Conservation (phyloP, 225 moss, liverwort and hornwort species). For the Polytrichum formosum region DNA sequence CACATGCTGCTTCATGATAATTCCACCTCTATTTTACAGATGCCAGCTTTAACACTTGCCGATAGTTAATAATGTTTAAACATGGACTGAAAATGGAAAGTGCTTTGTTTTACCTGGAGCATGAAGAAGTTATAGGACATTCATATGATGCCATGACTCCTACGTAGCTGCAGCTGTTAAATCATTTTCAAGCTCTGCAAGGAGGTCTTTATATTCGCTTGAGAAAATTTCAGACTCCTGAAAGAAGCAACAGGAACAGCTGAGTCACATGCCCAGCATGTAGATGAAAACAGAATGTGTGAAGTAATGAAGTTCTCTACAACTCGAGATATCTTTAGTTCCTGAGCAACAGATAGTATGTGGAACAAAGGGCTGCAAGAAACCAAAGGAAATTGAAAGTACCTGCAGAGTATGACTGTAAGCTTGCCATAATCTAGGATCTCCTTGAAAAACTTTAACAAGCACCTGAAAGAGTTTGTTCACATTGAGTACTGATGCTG, state of each 20-base stretch:
- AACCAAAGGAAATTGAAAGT: constrained; percentile 1
- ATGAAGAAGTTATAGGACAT: too few relatives aligned
- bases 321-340: not conserved
- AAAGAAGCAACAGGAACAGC: not conserved
- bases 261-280: not conserved
- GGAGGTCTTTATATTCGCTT: constrained; percentile 72
- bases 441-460: constrained; percentile 79
- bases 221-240: constrained; percentile 69
- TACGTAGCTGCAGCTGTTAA: constrained; percentile 31
- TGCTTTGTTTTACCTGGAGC: too few relatives aligned
- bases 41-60: too few relatives aligned
- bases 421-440: constrained; percentile 83
- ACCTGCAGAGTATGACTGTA: constrained; percentile 95
- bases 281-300: not conserved
- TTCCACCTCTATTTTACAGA: too few relatives aligned
- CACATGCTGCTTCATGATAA: too few relatives aligned
- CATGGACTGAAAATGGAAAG: too few relatives aligned
- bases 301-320: not conserved
- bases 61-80: too few relatives aligned
- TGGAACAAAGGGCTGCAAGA: not conserved
- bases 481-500: not conserved
- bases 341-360: not conserved
- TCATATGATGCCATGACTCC: not conserved
- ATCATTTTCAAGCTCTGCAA: constrained; percentile 60
- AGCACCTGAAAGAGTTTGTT: constrained; percentile 52